Conservation (phyloP, 805 yeast genomes). For the Nakazawaea anatomiae region DNA sequence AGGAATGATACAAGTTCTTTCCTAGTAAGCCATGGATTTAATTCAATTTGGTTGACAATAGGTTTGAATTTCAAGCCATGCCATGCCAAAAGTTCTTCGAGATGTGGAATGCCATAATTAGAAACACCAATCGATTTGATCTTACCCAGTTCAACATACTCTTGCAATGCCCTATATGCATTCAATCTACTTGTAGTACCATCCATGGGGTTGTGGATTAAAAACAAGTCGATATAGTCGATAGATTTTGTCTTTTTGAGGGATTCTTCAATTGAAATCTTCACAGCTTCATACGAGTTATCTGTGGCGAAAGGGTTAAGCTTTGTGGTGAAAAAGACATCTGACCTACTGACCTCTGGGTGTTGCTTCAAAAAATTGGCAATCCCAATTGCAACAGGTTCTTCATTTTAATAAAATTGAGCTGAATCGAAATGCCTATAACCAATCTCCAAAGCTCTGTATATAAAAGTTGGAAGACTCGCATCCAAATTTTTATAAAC, state of each 20-base stretch:
- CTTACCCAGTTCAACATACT: slow-evolving; percentile 43
- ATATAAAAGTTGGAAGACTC: neutral
- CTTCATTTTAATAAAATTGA: neutral
- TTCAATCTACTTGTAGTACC: slow-evolving; percentile 30
- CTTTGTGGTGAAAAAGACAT: slow-evolving; percentile 37
- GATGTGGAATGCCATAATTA: slow-evolving; percentile 52
- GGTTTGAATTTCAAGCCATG: slow-evolving; percentile 36
- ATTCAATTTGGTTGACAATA: slow-evolving; percentile 44
- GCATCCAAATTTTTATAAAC: neutral
- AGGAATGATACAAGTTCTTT: slow-evolving; percentile 38
- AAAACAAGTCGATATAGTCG: slow-evolving; percentile 46
- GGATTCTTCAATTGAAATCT: slow-evolving; percentile 35
- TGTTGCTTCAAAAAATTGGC: slow-evolving; percentile 27
- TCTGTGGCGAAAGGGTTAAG: slow-evolving; percentile 17
- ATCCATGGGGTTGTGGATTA: slow-evolving; percentile 49
- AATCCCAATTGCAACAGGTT: slow-evolving; percentile 33
- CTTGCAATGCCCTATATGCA: slow-evolving; percentile 52
- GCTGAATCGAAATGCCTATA: neutral
- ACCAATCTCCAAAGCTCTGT: neutral
- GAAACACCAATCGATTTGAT: slow-evolving; percentile 58
- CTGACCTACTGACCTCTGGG: slow-evolving; percentile 24
- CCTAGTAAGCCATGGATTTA: slow-evolving; percentile 45
- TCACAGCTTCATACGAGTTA: slow-evolving; percentile 32
- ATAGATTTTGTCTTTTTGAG: slow-evolving; percentile 36
- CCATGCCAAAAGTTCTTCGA: slow-evolving; percentile 47